These are phyloP conservation scores for Lachancea lanzarotensis DNA, from an alignment of 805 yeast genomes.

Conservation along the genomic window DNA sequence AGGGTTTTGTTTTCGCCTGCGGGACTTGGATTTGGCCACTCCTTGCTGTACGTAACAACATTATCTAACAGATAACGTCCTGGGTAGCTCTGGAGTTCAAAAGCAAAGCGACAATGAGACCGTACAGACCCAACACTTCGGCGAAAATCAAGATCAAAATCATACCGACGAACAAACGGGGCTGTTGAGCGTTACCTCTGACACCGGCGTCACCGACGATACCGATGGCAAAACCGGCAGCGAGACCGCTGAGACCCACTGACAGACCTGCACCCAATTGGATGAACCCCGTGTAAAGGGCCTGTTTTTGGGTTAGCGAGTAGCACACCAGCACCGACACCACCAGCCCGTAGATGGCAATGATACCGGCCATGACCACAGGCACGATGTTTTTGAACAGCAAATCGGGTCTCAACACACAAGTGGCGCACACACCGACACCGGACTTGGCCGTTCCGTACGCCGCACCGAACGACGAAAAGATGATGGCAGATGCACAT, in stretches of 20 bases:
- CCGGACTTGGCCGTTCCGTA: constrained; percentile 99
- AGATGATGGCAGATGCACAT: constrained; percentile 98
- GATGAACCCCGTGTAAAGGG: constrained; percentile 93
- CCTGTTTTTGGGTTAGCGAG: constrained; percentile 81
- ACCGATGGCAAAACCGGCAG: constrained; percentile 99
- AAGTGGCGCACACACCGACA: constrained; percentile 98
- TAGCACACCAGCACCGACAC: constrained; percentile 92
- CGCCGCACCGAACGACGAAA: constrained; percentile 98
- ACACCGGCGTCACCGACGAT: constrained; percentile 99
- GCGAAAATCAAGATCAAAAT: constrained; percentile 97
- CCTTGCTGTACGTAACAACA: too few relatives aligned
- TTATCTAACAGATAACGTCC: constrained; percentile 60
- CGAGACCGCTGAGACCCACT: constrained; percentile 94
- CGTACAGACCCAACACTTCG: constrained; percentile 97
- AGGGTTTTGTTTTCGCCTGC: too few relatives aligned
- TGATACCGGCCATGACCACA: constrained; percentile 99
- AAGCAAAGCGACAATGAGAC: constrained; percentile 94
- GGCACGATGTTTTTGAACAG: constrained; percentile 91
- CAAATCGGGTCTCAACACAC: constrained; percentile 95
- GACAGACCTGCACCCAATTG: constrained; percentile 98
- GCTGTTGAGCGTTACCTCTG: constrained; percentile 97
- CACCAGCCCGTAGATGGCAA: constrained; percentile 96
- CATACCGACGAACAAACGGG: constrained; percentile 97
- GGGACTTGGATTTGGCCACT: too few relatives aligned
- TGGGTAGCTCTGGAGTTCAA: constrained; percentile 96